Percentiles rank a stretch among this genome's conserved stretches.
phyloP scores from a whole-genome alignment of 345 rosid species.

The Brassica carinata region DNA sequence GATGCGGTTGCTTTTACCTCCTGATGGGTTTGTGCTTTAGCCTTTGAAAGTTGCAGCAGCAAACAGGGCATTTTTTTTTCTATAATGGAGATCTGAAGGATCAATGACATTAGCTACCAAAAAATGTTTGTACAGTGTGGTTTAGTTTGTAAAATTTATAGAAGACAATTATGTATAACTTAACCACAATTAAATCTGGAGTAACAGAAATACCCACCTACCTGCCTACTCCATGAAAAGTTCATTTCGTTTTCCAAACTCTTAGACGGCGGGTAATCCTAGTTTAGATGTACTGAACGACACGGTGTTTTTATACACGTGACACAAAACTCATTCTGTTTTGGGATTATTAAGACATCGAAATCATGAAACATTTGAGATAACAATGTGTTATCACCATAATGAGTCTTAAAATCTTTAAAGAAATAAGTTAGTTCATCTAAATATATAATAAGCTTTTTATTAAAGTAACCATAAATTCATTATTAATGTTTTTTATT shows the following conservation, averaged over 20 bases:
- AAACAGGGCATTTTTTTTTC: too few relatives aligned
- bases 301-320: constrained; percentile 15
- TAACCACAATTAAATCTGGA: neutral
- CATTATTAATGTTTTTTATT: too few relatives aligned
- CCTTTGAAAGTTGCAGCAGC: too few relatives aligned
- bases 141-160: too few relatives aligned
- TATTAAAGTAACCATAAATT: too few relatives aligned
- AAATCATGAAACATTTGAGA: too few relatives aligned
- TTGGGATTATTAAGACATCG: too few relatives aligned
- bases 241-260: neutral
- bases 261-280: neutral
- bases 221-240: neutral
- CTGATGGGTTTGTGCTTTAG: constrained; percentile 17
- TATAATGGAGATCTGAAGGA: too few relatives aligned
- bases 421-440: too few relatives aligned
- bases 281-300: neutral
- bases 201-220: neutral
- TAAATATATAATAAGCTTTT: too few relatives aligned
- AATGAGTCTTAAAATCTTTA: too few relatives aligned
- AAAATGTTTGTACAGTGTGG: neutral
- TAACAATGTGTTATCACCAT: too few relatives aligned
- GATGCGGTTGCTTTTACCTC: neutral
- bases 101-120: neutral
- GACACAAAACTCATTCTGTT: neutral
- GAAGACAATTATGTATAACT: neutral